Evolutionary conservation across 106 monocot genomes (phyloP).

Genomic region (Dendrobium chrysotoxum): DNA sequence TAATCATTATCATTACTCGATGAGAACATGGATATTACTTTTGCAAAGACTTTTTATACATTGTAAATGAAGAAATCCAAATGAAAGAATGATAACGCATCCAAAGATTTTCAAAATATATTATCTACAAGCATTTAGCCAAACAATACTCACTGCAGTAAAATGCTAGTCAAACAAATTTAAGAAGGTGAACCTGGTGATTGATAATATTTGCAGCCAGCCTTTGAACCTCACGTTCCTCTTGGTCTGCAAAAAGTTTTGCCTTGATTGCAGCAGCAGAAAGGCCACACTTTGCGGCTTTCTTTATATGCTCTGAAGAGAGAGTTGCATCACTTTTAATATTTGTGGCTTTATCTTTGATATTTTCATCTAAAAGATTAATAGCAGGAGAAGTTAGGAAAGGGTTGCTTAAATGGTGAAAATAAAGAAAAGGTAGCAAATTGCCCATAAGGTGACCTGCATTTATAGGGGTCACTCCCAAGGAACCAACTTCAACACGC

Average conservation of each 20-base stretch:
- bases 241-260: slow-evolving; percentile 97
- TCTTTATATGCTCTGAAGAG: slow-evolving; percentile 47
- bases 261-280: slow-evolving; percentile 89
- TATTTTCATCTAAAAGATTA: slow-evolving; percentile 28
- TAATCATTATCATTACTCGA: too few species aligned
- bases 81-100: background rate
- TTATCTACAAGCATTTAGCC: background rate
- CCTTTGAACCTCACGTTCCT: slow-evolving; percentile 96
- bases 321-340: slow-evolving; percentile 15
- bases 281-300: slow-evolving; percentile 69
- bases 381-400: background rate
- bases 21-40: background rate
- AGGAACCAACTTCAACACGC: slow-evolving; percentile 19
- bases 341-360: slow-evolving; percentile 20
- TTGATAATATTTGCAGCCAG: slow-evolving; percentile 71
- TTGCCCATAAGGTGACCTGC: slow-evolving; percentile 33
- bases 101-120: background rate
- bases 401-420: background rate
- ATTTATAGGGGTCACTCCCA: slow-evolving; percentile 22
- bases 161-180: background rate
- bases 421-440: background rate
- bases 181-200: slow-evolving; percentile 53
- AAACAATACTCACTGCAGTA: background rate
- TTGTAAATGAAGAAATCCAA: background rate
- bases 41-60: background rate